These are phyloP conservation scores for Alnus glutinosa DNA, from an alignment of 306 rosid species.

Conservation along the genomic window DNA sequence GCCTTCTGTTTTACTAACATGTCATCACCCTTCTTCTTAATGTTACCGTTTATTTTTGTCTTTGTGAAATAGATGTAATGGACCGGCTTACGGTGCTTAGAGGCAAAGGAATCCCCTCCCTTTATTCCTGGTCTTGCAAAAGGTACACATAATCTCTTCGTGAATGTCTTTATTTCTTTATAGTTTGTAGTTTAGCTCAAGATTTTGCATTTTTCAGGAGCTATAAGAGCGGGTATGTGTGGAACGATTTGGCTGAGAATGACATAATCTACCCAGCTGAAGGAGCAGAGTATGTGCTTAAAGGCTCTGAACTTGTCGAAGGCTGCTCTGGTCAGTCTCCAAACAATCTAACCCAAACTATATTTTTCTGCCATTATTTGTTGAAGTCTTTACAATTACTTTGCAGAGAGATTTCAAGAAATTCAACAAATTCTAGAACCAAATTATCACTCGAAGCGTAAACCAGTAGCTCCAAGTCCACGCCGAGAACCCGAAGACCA, in stretches of 20 bases:
- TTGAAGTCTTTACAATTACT: background rate
- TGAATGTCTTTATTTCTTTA: background rate
- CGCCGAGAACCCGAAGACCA: conserved; percentile 34
- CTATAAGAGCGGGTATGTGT: conserved; percentile 83
- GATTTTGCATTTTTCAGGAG: conserved; percentile 36
- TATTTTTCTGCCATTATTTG: too few relatives aligned
- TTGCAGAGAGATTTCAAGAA: conserved; percentile 50
- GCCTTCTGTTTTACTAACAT: background rate
- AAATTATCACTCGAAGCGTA: conserved; percentile 31
- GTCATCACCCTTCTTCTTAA: background rate
- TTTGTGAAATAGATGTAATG: conserved; percentile 50
- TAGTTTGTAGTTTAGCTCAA: background rate
- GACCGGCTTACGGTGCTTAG: conserved; percentile 70
- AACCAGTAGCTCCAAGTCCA: conserved; percentile 26
- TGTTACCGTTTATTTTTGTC: background rate
- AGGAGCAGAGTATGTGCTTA: conserved; percentile 83
- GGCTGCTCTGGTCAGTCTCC: conserved; percentile 46
- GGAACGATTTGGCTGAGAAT: conserved; percentile 73
- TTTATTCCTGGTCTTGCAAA: conserved; percentile 92
- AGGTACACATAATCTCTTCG: conserved; percentile 33
- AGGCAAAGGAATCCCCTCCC: conserved; percentile 82
- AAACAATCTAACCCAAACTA: background rate
- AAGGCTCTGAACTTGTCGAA: conserved; percentile 74
- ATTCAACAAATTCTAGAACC: conserved; percentile 29
- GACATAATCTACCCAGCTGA: conserved; percentile 73